Percentiles rank a stretch among this genome's conserved stretches.
Conservation (phyloP, 176 grass and related monocot species). For the Aegilops speltoides region DNA sequence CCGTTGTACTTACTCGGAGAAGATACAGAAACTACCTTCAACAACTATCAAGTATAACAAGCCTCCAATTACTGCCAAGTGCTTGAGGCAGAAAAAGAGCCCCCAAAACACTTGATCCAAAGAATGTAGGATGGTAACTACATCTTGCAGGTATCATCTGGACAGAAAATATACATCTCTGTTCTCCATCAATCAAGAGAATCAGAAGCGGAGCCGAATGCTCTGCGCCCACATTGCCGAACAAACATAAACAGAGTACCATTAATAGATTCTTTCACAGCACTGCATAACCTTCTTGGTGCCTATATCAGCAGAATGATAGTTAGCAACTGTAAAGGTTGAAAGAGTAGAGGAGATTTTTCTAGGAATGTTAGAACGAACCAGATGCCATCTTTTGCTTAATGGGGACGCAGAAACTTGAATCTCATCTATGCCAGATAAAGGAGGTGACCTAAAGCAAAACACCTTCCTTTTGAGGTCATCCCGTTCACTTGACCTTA, state of each 20-base stretch:
- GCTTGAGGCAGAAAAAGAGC: slow-evolving; percentile 41
- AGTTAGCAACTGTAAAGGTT: slow-evolving; percentile 28
- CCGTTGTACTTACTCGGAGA: slow-evolving; percentile 29
- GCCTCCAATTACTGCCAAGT: slow-evolving; percentile 33
- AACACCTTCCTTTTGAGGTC: slow-evolving; percentile 93
- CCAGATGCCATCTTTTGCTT: slow-evolving; percentile 93
- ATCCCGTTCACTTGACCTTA: slow-evolving; percentile 54
- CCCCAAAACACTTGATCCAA: slow-evolving; percentile 36
- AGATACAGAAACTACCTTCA: slow-evolving; percentile 58
- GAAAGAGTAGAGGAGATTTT: slow-evolving; percentile 19
- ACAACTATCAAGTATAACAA: slow-evolving; percentile 43
- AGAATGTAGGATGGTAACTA: slow-evolving; percentile 54
- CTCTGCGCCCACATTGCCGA: slow-evolving; percentile 67
- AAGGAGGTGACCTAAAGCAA: slow-evolving; percentile 74
- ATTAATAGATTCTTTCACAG: slow-evolving; percentile 57
- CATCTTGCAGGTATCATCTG: slow-evolving; percentile 43
- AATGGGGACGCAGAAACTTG: slow-evolving; percentile 67
- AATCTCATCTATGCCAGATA: slow-evolving; percentile 73
- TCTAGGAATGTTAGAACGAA: slow-evolving; percentile 43
- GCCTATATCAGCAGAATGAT: slow-evolving; percentile 55
- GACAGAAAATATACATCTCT: slow-evolving; percentile 44
- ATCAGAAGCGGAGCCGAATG: slow-evolving; percentile 81
- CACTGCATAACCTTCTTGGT: slow-evolving; percentile 84
- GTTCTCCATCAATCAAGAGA: slow-evolving; percentile 61
- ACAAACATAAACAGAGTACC: slow-evolving; percentile 72